A percentile compares a stretch with the other conserved stretches of the same genome.
phyloP scores from a whole-genome alignment of 306 rosid genomes.

The Lotus japonicus region DNA sequence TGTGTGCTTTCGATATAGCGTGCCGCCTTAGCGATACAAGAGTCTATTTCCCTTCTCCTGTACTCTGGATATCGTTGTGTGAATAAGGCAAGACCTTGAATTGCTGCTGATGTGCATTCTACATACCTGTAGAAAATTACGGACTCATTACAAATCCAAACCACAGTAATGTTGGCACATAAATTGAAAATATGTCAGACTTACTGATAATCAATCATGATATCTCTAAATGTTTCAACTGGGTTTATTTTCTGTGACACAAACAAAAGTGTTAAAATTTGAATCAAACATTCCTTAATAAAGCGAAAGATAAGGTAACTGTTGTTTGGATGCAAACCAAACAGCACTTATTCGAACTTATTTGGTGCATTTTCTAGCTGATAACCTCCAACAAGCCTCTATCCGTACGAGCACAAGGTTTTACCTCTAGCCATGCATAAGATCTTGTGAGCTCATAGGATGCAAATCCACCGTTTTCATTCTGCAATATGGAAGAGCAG shows the following conservation, averaged over 20 bases:
- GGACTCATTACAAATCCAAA: not conserved
- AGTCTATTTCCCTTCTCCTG: slow-evolving; percentile 42
- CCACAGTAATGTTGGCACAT: not conserved
- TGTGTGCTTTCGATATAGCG: slow-evolving; percentile 46
- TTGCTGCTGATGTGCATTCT: slow-evolving; percentile 66
- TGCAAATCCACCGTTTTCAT: slow-evolving; percentile 68
- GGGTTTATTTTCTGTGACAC: slow-evolving; percentile 57
- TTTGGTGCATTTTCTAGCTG: too few species aligned
- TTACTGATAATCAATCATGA: slow-evolving; percentile 66
- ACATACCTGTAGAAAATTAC: slow-evolving; percentile 34
- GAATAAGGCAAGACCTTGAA: slow-evolving; percentile 52
- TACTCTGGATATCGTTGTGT: slow-evolving; percentile 25
- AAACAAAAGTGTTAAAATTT: slow-evolving; percentile 2
- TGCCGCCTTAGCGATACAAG: slow-evolving; percentile 43
- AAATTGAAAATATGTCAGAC: slow-evolving; percentile 1
- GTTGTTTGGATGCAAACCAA: too few species aligned
- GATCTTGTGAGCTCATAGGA: slow-evolving; percentile 89
- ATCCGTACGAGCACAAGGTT: too few species aligned
- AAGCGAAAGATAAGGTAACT: too few species aligned
- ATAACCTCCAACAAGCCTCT: too few species aligned
- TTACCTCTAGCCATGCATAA: slow-evolving; percentile 64
- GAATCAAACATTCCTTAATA: not conserved
- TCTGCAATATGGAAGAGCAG: slow-evolving; percentile 28
- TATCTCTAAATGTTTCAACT: slow-evolving; percentile 55
- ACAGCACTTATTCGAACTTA: too few species aligned